These are phyloP conservation scores for Hamigera avellanea DNA, from an alignment of 495 filamentous ascomycete species.

Conservation along the genomic window DNA sequence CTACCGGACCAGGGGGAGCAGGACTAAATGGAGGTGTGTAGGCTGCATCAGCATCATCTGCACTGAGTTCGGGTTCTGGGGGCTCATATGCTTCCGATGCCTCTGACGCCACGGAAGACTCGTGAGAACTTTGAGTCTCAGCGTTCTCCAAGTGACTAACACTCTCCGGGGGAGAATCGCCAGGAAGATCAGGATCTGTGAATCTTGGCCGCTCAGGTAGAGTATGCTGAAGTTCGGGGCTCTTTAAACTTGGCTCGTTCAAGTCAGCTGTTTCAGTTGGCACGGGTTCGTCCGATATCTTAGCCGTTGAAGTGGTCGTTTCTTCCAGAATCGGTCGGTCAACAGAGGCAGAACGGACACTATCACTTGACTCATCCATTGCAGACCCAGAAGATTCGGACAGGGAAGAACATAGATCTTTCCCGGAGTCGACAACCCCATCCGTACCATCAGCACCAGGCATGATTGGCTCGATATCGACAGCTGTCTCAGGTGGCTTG, in stretches of 20 bases:
- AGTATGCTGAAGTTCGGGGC: neutral
- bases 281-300: neutral
- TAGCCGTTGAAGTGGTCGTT: neutral
- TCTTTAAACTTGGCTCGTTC: neutral
- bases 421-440: slow-evolving; percentile 3
- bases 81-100: slow-evolving; percentile 50
- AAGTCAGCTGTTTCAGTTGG: slow-evolving; percentile 1
- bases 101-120: slow-evolving; percentile 31
- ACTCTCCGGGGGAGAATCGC: slow-evolving; percentile 3
- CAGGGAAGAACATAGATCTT: slow-evolving; percentile 6
- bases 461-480: neutral
- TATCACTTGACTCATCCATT: slow-evolving; percentile 30
- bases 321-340: slow-evolving; percentile 7
- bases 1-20: slow-evolving; percentile 14
- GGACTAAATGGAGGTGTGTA: slow-evolving; percentile 31
- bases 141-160: slow-evolving; percentile 6
- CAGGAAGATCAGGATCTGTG: neutral
- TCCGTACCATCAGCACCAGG: neutral
- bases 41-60: slow-evolving; percentile 17
- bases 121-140: slow-evolving; percentile 10
- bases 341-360: slow-evolving; percentile 10
- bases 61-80: slow-evolving; percentile 34
- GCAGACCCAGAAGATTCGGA: slow-evolving; percentile 26
- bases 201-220: slow-evolving; percentile 3
- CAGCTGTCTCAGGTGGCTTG: neutral